Base-by-base conservation (phyloP, 192 early-diverging fungal genomes). In the Endogone sp. region DNA sequence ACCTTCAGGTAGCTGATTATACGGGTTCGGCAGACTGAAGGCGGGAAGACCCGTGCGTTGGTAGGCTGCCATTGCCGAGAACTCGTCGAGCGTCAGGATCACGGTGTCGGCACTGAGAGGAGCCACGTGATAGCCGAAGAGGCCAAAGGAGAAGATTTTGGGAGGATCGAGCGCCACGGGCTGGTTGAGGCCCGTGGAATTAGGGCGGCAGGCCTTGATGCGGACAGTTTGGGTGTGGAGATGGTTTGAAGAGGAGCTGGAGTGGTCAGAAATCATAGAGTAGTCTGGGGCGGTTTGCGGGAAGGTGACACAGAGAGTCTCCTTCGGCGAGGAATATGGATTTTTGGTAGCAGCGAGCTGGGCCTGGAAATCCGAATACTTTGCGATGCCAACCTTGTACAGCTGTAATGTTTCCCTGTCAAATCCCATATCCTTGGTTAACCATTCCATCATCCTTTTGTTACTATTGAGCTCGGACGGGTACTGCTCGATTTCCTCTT, bases 61-160 rank as follows among this genome's bases (percentile, higher is more conserved):
- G 65, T 82, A 89, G 10, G 81, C 86, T 0, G 88, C 85, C 80
- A 90, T 76, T 0, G 89, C 89, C 37, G 89, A 87, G 60, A 89
- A 71, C 82, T 90, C 89, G 58, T 77, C 76, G 44, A 86, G 75
- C 0, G 89, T 77, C 56, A 90, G 68, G 32, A 90, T 87, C 8
- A 88, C 70, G 2, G 81, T 73, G 22, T 77, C 62, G 11, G 75
- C 57, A 44, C 80, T 75, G 3, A 73, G 69, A 3, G 72, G 60
- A 23, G 75, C 81, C 6, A 86, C 64, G 64, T 89, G 85, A 71
- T 88, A 88, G 0, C 89, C 89, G 71, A 90, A 90, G 30, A 90
- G 69, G 0, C 89, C 89, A 8, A 79, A 71, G 31, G 80, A 71
- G 9, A 72, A 65, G 11, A 76, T 78, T n/a, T 77, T 73, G 2